Evolutionary conservation across 2,329 filamentous ascomycete genomes (phyloP).

Genomic region (Cercospora sp.): DNA sequence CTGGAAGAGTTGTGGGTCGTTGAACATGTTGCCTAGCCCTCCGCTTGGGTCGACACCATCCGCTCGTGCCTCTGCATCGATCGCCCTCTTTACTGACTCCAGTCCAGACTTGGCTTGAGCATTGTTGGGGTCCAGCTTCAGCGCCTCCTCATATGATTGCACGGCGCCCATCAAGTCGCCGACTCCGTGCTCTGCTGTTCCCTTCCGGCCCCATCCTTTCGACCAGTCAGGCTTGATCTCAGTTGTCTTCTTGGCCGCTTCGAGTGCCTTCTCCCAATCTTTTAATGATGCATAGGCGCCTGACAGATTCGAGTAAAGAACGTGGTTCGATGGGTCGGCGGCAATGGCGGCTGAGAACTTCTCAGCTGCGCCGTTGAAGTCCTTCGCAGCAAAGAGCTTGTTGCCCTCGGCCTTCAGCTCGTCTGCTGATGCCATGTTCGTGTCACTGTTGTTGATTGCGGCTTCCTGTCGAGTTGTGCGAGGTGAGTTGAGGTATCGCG

Average conservation of each 20-base stretch:
- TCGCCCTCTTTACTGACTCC: slow-evolving; percentile 80
- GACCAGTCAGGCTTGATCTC: slow-evolving; percentile 97
- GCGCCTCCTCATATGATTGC: slow-evolving; percentile 90
- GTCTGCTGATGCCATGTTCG: slow-evolving; percentile 58
- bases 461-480: not conserved
- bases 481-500: no score
- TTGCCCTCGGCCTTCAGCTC: slow-evolving; percentile 78
- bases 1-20: slow-evolving; percentile 81
- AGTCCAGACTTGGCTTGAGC: slow-evolving; percentile 89
- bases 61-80: slow-evolving; percentile 72
- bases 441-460: not conserved
- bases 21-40: slow-evolving; percentile 90
- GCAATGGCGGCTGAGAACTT: slow-evolving; percentile 94
- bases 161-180: slow-evolving; percentile 82
- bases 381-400: slow-evolving; percentile 96
- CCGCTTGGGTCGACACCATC: slow-evolving; percentile 67
- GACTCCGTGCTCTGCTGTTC: slow-evolving; percentile 82
- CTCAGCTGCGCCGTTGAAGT: slow-evolving; percentile 90
- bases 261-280: slow-evolving; percentile 79
- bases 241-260: slow-evolving; percentile 90
- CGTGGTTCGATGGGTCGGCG: slow-evolving; percentile 85
- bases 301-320: slow-evolving; percentile 96
- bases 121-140: slow-evolving; percentile 89
- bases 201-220: slow-evolving; percentile 94
- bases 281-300: slow-evolving; percentile 84